Evolutionary conservation across 768 basidiomycete species (phyloP).

Genomic region (Suillus sp.): DNA sequence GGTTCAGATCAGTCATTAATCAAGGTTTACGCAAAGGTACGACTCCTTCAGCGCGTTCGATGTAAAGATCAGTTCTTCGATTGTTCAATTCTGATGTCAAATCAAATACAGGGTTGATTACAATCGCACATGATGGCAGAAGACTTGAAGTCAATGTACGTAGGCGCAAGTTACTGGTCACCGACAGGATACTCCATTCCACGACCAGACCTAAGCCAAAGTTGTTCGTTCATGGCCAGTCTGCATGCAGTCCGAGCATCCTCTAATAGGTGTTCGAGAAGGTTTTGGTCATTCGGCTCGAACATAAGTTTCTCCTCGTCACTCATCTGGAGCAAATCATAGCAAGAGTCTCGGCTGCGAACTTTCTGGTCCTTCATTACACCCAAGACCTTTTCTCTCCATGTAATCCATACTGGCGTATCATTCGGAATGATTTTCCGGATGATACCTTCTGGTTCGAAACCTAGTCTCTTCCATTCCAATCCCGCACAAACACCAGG

Average conservation of each 20-base stretch:
- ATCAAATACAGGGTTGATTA: background rate
- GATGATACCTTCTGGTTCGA: slow-evolving; percentile 5
- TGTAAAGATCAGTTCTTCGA: background rate
- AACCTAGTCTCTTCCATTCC: background rate
- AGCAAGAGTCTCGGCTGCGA: background rate
- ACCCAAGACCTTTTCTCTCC: background rate
- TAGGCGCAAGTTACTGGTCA: background rate
- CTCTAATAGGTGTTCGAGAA: background rate
- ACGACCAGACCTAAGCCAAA: background rate
- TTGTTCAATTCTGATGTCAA: background rate
- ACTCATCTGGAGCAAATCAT: background rate
- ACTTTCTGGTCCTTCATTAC: background rate
- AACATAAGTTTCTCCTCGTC: background rate
- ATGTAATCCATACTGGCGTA: slow-evolving; percentile 13
- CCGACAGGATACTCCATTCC: background rate
- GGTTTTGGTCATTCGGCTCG: background rate
- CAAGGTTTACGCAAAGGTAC: background rate
- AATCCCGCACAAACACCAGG: background rate
- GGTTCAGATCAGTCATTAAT: too few species aligned
- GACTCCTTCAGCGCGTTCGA: background rate
- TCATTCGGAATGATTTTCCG: slow-evolving; percentile 13
- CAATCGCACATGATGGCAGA: background rate
- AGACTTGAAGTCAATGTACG: background rate
- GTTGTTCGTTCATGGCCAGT: background rate
- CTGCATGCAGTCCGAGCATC: background rate